Evolutionary conservation across 1,284 basidiomycete species (phyloP).

Genomic region (Sutorius eximius): DNA sequence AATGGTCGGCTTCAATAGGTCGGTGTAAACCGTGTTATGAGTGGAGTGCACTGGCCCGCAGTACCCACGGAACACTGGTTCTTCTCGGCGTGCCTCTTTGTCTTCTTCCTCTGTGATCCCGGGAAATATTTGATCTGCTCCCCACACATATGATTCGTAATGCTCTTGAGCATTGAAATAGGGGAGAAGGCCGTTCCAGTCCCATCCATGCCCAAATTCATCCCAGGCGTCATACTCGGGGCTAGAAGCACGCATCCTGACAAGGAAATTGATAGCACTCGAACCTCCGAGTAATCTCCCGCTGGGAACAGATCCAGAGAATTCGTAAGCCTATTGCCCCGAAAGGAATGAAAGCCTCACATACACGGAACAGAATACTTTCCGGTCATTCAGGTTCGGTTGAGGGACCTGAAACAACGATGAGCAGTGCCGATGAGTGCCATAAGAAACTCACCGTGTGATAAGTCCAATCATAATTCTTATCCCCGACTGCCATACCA

Average conservation of each 20-base stretch:
- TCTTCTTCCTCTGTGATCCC: constrained; percentile 19
- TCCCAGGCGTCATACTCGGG: constrained; percentile 22
- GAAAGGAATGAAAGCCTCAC: not conserved
- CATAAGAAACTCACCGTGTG: constrained; percentile 7
- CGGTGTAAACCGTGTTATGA: constrained; percentile 19
- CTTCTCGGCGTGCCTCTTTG: constrained; percentile 11
- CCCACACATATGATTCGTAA: constrained; percentile 12
- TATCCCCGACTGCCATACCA: constrained; percentile 8
- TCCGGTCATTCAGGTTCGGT: constrained; percentile 5
- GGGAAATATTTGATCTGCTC: constrained; percentile 21
- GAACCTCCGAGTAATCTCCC: constrained; percentile 25
- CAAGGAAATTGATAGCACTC: constrained; percentile 21
- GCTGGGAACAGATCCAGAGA: not conserved
- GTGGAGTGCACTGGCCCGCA: constrained; percentile 15
- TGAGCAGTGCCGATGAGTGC: not conserved
- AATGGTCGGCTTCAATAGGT: constrained; percentile 17
- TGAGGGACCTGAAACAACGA: constrained; percentile 15
- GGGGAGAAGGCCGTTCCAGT: constrained; percentile 17
- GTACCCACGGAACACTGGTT: constrained; percentile 16
- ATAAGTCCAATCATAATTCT: constrained; percentile 22
- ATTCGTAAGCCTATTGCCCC: not conserved
- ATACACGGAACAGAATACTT: constrained; percentile 7
- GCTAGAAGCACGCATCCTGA: constrained; percentile 21
- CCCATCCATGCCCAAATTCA: constrained; percentile 20
- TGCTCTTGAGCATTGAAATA: constrained; percentile 19